Evolutionary conservation across 1,284 basidiomycete species (phyloP).

Genomic region (Somion occarium): DNA sequence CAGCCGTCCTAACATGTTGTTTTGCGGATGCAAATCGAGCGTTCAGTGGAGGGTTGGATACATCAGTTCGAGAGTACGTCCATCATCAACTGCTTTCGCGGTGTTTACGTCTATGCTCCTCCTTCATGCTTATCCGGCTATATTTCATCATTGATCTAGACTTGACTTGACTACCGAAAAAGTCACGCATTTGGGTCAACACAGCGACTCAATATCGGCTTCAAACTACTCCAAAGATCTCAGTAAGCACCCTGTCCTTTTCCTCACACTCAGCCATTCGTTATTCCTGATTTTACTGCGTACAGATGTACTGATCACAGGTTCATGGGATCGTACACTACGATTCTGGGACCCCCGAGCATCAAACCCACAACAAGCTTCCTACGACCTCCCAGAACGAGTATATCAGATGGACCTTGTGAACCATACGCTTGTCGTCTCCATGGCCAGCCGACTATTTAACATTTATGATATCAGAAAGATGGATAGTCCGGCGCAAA

Average conservation of each 20-base stretch:
- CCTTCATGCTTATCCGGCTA: no score
- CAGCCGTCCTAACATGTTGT: conserved; percentile 64
- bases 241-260: conserved; percentile 45
- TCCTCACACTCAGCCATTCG: neutral
- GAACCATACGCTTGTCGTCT: conserved; percentile 76
- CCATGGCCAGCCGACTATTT: conserved; percentile 86
- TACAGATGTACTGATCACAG: conserved; percentile 71
- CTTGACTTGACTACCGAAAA: conserved; percentile 62
- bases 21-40: conserved; percentile 61
- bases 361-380: conserved; percentile 51
- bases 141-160: conserved; percentile 40
- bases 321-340: conserved; percentile 88
- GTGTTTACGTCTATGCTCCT: no score
- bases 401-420: conserved; percentile 80
- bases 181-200: conserved; percentile 59
- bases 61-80: conserved; percentile 65
- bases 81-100: no score
- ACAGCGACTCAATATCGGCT: conserved; percentile 60
- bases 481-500: conserved; percentile 66
- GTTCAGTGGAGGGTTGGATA: conserved; percentile 75
- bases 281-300: conserved; percentile 8
- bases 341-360: conserved; percentile 85
- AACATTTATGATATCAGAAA: conserved; percentile 82
- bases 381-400: conserved; percentile 73
- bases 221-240: conserved; percentile 52